phyloP scores from a whole-genome alignment of 805 yeast species.

The Ogataea corticis region DNA sequence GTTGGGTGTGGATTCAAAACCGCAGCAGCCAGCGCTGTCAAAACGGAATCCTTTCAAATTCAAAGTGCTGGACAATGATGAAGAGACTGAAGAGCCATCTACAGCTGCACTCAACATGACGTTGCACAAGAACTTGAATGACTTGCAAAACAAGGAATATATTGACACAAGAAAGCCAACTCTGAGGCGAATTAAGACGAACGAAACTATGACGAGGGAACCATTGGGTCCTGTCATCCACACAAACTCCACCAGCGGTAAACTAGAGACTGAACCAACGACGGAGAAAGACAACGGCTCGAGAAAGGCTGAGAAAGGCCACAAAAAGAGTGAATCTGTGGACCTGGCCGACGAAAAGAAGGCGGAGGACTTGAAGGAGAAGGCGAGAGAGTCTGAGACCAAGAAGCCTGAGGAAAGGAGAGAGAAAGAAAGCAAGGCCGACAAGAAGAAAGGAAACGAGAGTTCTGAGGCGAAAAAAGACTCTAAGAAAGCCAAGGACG shows the following conservation, averaged over 20 bases:
- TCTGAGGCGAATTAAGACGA: not conserved
- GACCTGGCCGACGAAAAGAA: no score
- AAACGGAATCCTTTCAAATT: constrained; percentile 1
- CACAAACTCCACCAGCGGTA: no score
- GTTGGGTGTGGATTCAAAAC: not conserved
- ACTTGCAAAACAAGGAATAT: not conserved
- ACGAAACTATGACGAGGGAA: constrained; percentile 1
- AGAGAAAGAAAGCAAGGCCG: no score
- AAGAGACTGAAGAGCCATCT: not conserved
- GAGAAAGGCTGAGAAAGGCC: no score
- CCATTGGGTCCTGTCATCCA: no score
- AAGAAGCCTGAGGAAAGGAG: no score
- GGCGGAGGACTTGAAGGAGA: no score
- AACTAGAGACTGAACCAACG: no score
- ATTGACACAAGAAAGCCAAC: not conserved
- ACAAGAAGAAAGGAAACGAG: constrained; percentile 6
- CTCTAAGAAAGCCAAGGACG: constrained; percentile 1
- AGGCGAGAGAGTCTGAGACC: no score
- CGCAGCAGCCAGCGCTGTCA: not conserved
- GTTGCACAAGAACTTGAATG: not conserved
- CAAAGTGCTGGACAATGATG: not conserved
- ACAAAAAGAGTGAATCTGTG: no score
- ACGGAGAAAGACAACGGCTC: no score
- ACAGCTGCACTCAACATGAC: no score
- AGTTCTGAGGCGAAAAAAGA: constrained; percentile 2